Evolutionary conservation across 768 basidiomycete genomes (phyloP), one percentile per base, ranked within the genome.

Genomic region (Lactarius tabidus): DNA sequence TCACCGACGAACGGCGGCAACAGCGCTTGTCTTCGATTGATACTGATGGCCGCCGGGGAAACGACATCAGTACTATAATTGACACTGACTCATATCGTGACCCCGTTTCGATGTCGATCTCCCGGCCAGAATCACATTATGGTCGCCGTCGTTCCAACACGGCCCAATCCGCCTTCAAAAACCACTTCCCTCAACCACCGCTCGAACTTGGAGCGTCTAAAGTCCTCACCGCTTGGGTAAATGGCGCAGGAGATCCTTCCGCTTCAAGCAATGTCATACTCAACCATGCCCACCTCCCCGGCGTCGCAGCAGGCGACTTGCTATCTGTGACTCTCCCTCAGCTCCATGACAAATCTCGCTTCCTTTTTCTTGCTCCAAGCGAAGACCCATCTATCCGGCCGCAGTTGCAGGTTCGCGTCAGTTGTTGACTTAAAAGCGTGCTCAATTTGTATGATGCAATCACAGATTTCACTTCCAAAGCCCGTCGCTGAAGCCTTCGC

Each of bases 271-370:
- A 75, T 20, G 85, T 91, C 61, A 78, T 85, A 20, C 81, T 94
- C 73, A 92, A 93, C 68, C 87, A 87, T 52, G 78, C 84, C 14
- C 84, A 80, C 73, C 91, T 89, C 88, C 89, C 89, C 7, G 92
- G 92, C 3, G 87, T 91, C 36, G 77, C 79, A 53, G 88, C 89
- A 69, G 92, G 90, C 9, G 91, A 93, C 70, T 76, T 91, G 72
- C 71, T 93, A 48, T 80, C 83, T 60, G 82, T 92, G 15, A 73
- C 76, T 28, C 67, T 77, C 54, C 76, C 77, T 59, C 77, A 77
- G 56, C 72, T 81, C 29, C 79, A 80, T 8, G 78, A 77, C 54
- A 76, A 78, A 18, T 68, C 72, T 14, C 74, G 77, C 26, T 70
- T 89, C 81, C 77, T 93, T 39, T 91, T 93, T 72, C 79, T 82